phyloP scores from a whole-genome alignment of 805 yeast genomes.

The Suhomyces prunicola region DNA sequence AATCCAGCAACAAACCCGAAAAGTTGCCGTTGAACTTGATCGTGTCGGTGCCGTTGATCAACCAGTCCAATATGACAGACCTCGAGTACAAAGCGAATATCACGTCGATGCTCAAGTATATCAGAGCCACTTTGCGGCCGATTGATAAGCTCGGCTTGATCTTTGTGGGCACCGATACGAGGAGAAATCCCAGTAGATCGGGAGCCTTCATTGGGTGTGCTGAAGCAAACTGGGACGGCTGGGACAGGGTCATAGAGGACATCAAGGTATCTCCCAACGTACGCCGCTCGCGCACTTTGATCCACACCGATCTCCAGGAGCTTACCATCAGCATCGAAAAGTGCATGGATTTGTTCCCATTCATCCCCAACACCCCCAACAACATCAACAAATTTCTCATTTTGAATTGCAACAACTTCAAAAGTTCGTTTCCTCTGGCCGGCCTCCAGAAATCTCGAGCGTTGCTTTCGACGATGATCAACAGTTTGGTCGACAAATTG shows the following conservation, averaged over 20 bases:
- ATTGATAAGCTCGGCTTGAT: slow-evolving; percentile 48
- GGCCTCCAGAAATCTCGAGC: neutral
- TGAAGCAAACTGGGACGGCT: slow-evolving; percentile 45
- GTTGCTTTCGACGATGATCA: slow-evolving; percentile 3
- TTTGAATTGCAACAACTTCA: slow-evolving; percentile 8
- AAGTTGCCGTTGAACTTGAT: slow-evolving; percentile 39
- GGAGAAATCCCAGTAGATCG: slow-evolving; percentile 29
- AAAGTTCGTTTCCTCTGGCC: slow-evolving; percentile 3
- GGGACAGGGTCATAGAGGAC: slow-evolving; percentile 43
- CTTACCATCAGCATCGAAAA: slow-evolving; percentile 23
- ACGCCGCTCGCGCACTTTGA: slow-evolving; percentile 8
- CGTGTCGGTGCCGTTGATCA: slow-evolving; percentile 40
- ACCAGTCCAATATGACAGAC: slow-evolving; percentile 23
- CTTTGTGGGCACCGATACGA: slow-evolving; percentile 45
- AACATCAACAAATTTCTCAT: slow-evolving; percentile 11
- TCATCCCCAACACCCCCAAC: slow-evolving; percentile 14
- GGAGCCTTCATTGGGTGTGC: slow-evolving; percentile 50
- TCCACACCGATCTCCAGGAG: slow-evolving; percentile 20
- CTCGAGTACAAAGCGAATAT: slow-evolving; percentile 25
- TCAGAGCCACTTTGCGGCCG: slow-evolving; percentile 28
- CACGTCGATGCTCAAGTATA: slow-evolving; percentile 18
- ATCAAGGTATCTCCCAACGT: slow-evolving; percentile 25
- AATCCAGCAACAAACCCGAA: slow-evolving; percentile 42
- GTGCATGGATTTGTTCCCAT: slow-evolving; percentile 24
- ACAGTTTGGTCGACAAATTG: slow-evolving; percentile 14